Evolutionary conservation across 75 land plant genomes (phyloP).

Genomic region (Gnetum montanum): DNA sequence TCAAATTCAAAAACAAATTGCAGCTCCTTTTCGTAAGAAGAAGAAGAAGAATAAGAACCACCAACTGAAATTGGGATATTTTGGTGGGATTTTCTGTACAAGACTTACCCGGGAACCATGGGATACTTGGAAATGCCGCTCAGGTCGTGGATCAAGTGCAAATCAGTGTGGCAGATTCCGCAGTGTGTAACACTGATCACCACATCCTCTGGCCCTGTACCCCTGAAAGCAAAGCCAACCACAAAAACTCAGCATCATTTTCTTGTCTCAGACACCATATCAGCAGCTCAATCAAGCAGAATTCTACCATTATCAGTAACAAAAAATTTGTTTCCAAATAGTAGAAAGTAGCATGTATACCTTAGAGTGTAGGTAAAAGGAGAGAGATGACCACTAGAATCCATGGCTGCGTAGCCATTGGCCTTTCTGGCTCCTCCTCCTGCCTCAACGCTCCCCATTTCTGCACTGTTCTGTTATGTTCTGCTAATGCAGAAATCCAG

Average conservation of each 20-base stretch:
- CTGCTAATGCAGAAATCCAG: too few relatives aligned
- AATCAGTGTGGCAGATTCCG: conserved; percentile 80
- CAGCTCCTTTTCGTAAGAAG: too few relatives aligned
- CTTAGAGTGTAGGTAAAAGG: conserved; percentile 54
- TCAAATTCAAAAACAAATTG: too few relatives aligned
- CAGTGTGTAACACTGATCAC: conserved; percentile 60
- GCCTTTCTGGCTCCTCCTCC: conserved; percentile 21
- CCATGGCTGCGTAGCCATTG: conserved; percentile 55
- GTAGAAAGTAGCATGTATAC: conserved; percentile 5
- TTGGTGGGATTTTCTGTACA: background rate
- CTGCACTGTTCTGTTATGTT: too few relatives aligned
- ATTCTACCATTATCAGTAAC: background rate
- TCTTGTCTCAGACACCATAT: too few relatives aligned
- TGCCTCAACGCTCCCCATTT: conserved; percentile 31
- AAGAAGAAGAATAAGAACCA: background rate
- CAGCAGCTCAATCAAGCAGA: background rate
- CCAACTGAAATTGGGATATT: background rate
- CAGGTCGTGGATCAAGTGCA: conserved; percentile 61
- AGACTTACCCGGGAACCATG: conserved; percentile 75
- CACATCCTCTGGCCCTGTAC: conserved; percentile 55
- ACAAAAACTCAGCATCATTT: background rate
- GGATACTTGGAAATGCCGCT: conserved; percentile 74
- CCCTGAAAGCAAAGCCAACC: conserved; percentile 24
- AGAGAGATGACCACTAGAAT: conserved; percentile 42
- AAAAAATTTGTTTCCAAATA: background rate